Evolutionary conservation across 345 rosid species (phyloP), one percentile per base, ranked within the genome.

Genomic region (Eucalyptus sideroxylon): DNA sequence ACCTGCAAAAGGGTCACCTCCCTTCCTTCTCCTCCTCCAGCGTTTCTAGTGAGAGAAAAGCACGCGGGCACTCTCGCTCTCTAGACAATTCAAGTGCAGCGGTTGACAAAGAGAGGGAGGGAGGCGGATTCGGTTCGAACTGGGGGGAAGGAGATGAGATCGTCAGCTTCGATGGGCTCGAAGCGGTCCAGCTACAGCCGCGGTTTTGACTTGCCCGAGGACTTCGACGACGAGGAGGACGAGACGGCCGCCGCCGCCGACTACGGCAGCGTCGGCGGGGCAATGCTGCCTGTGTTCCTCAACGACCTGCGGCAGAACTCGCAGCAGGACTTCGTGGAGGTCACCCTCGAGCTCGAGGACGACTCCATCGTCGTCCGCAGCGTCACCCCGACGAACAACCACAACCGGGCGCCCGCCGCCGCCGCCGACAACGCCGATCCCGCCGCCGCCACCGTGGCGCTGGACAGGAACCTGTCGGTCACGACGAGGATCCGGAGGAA

Each of bases 221-320:
- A 96, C 37, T 51, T 16, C 8, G 91, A 90, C 7, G 93, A 92
- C 21, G 50, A 92, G 10, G 50, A 42, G 31, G 16, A 45, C 16
- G n/a, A 15, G 23, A 44, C 42, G 30, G 45, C 30, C 10, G 60
- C 26, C 60, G 86, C 55, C 88, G 86, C 40, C 88, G 94, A 93
- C 88, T 90, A 89, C 88, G 91, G 93, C 17, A 92, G 92, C 15
- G 45, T 92, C 90, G 96, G 96, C 30, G 97, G 97, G 88, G 95
- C 96, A 96, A 98, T 97, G 98, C 92, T 98, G 94, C 98, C 97
- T 65, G 87, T 91, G 56, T 97, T 97, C 89, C 96, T 98, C 88
- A 94, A 93, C 87, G 97, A 93, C 87, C 92, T 96, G 83, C 90
- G 91, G 60, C 90, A 92, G 86, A 89, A 77, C 45, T 44, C 88